Percentiles rank a stretch among this genome's conserved stretches.
Evolutionary conservation across 2,329 filamentous ascomycete species (phyloP).

Genomic region (Nothophoma quercina): DNA sequence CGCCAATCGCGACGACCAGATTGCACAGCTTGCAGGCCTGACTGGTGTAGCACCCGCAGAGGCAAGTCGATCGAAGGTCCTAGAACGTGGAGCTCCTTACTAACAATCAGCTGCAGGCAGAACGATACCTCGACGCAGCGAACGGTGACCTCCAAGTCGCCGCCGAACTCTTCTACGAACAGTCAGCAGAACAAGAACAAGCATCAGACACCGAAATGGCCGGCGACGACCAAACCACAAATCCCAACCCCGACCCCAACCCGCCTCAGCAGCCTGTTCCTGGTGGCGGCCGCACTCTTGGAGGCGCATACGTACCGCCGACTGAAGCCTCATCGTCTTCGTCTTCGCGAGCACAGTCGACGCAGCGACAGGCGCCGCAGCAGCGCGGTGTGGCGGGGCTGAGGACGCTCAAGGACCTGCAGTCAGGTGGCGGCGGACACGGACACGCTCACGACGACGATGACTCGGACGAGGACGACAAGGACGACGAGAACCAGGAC

Average conservation of each 20-base stretch:
- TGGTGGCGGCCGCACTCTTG: constrained; percentile 48
- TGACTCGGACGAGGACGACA: constrained; percentile 67
- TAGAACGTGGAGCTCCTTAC: constrained; percentile 32
- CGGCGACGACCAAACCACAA: constrained; percentile 37
- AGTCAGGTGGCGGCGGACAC: constrained; percentile 52
- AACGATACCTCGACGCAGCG: constrained; percentile 52
- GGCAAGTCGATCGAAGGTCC: constrained; percentile 39
- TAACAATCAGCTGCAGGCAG: constrained; percentile 49
- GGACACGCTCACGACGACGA: constrained; percentile 60
- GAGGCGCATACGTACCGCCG: constrained; percentile 45
- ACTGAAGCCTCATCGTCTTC: constrained; percentile 37
- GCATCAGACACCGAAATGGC: constrained; percentile 47
- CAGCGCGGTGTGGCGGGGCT: constrained; percentile 39
- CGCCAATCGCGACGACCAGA: constrained; percentile 43
- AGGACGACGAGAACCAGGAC: constrained; percentile 69
- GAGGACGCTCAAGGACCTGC: constrained; percentile 56
- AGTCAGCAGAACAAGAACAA: constrained; percentile 32
- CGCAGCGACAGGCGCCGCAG: constrained; percentile 38
- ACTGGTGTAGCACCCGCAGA: constrained; percentile 45
- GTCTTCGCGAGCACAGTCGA: constrained; percentile 31
- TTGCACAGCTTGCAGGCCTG: constrained; percentile 46
- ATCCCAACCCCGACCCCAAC: constrained; percentile 29
- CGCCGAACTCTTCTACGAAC: constrained; percentile 55
- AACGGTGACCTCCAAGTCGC: constrained; percentile 58
- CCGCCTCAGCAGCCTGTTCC: constrained; percentile 32